Percentiles rank a stretch among this genome's conserved stretches.
phyloP scores from a whole-genome alignment of 2,329 filamentous ascomycete species.

The Thermothelomyces thermophilus region DNA sequence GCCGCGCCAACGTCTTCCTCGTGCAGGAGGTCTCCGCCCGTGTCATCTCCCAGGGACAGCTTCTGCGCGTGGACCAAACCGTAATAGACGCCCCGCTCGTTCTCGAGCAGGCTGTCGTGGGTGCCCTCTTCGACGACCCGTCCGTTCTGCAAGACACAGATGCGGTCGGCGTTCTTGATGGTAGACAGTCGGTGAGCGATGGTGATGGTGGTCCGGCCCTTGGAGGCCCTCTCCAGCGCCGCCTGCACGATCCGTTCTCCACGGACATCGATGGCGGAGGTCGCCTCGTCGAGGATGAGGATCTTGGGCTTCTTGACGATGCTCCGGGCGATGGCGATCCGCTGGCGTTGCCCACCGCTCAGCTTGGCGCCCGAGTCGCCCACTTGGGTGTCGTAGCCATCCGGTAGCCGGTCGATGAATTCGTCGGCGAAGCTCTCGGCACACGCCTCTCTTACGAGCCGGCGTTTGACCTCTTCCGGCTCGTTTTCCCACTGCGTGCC shows the following conservation, averaged over 20 bases:
- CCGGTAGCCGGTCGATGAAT: slow-evolving; percentile 58
- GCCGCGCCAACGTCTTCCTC: slow-evolving; percentile 37
- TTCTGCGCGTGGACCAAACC: slow-evolving; percentile 60
- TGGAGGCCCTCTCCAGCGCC: slow-evolving; percentile 58
- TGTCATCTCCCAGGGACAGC: slow-evolving; percentile 46
- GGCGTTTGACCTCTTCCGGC: slow-evolving; percentile 38
- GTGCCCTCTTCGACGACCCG: slow-evolving; percentile 66
- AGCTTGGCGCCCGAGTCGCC: slow-evolving; percentile 73
- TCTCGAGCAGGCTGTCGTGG: slow-evolving; percentile 61
- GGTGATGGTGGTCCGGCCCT: slow-evolving; percentile 61
- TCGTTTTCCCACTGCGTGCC: slow-evolving; percentile 35
- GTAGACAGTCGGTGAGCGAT: slow-evolving; percentile 72
- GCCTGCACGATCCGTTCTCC: slow-evolving; percentile 53
- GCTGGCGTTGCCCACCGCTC: slow-evolving; percentile 68
- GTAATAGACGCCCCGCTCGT: slow-evolving; percentile 55
- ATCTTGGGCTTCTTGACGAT: slow-evolving; percentile 59
- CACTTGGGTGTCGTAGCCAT: slow-evolving; percentile 63
- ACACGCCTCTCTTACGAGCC: slow-evolving; percentile 58
- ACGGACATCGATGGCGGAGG: slow-evolving; percentile 57
- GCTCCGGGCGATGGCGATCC: slow-evolving; percentile 63
- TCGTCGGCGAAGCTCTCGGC: slow-evolving; percentile 63
- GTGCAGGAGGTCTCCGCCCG: slow-evolving; percentile 30
- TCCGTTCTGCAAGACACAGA: slow-evolving; percentile 68
- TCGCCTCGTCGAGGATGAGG: slow-evolving; percentile 67
- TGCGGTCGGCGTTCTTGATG: slow-evolving; percentile 70